Percentiles rank a stretch among this genome's conserved stretches.
Conservation (phyloP, 2,329 filamentous ascomycete species). For the Xenoacremonium recifei region DNA sequence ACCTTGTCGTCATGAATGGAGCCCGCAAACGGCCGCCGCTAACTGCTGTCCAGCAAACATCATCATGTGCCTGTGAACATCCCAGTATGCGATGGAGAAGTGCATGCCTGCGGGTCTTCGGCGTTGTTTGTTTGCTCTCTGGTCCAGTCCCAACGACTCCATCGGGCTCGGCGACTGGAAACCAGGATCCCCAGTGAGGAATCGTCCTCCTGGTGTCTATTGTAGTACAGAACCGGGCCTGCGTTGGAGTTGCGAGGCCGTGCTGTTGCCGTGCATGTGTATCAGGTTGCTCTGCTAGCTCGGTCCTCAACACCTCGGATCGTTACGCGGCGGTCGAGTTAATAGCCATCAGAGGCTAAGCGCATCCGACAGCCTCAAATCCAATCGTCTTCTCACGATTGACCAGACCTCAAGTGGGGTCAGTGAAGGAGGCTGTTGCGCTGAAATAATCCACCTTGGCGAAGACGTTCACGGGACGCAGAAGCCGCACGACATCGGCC, state of each 20-base stretch:
- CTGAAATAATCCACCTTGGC: too few species aligned
- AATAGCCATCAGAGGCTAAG: slow-evolving; percentile 2
- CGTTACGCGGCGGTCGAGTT: slow-evolving; percentile 1
- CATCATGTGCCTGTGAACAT: background rate
- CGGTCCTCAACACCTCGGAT: background rate
- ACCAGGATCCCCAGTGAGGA: too few species aligned
- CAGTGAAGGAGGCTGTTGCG: too few species aligned
- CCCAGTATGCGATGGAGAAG: slow-evolving; percentile 2
- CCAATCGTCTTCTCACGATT: background rate
- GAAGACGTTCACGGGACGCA: too few species aligned
- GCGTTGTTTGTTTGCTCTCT: slow-evolving; percentile 8
- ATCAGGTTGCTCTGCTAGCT: background rate
- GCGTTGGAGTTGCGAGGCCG: too few species aligned
- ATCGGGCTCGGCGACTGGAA: too few species aligned
- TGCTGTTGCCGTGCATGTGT: too few species aligned
- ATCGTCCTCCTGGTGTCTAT: too few species aligned
- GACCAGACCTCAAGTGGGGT: too few species aligned
- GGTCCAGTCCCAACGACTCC: too few species aligned
- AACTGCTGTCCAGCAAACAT: slow-evolving; percentile 14
- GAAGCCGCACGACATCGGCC: too few species aligned
- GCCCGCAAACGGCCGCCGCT: slow-evolving; percentile 10
- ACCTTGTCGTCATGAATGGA: slow-evolving; percentile 18
- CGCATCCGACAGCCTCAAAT: slow-evolving; percentile 3
- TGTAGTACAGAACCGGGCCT: too few species aligned
- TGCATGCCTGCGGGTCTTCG: background rate